Percentiles rank a stretch among this genome's conserved stretches.
Conservation (phyloP, 2,329 filamentous ascomycete genomes). For the Falciphora oryzae region DNA sequence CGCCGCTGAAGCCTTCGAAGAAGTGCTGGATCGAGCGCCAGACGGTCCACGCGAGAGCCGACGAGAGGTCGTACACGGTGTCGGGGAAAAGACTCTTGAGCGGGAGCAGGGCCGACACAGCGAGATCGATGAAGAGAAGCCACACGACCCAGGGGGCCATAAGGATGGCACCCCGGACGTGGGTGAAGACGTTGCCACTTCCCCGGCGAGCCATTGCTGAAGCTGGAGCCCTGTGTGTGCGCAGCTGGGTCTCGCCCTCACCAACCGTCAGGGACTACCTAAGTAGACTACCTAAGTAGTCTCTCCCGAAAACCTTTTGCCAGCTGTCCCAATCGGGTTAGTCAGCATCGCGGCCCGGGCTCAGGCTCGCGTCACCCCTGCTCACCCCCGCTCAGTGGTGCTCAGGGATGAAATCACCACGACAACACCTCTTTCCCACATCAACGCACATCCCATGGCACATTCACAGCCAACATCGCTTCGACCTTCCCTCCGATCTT, state of each 20-base stretch:
- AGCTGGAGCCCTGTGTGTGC: background rate
- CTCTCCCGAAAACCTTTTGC: too few relatives aligned
- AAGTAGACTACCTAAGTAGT: too few relatives aligned
- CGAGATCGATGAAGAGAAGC: constrained; percentile 45
- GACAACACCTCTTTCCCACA: too few relatives aligned
- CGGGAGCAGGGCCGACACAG: constrained; percentile 43
- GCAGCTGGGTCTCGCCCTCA: background rate
- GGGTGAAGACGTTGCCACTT: constrained; percentile 22
- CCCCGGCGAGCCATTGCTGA: constrained; percentile 2
- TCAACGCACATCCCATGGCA: too few relatives aligned
- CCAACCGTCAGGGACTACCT: background rate
- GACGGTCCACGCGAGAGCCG: constrained; percentile 45
- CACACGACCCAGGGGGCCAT: constrained; percentile 47
- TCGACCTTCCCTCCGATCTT: too few relatives aligned
- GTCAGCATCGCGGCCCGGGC: too few relatives aligned
- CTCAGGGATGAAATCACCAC: too few relatives aligned
- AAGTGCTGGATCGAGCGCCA: constrained; percentile 54
- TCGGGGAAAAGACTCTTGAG: constrained; percentile 41
- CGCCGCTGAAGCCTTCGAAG: constrained; percentile 49
- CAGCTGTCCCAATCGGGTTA: too few relatives aligned
- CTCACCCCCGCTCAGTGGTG: too few relatives aligned
- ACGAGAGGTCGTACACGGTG: constrained; percentile 48
- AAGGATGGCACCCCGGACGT: constrained; percentile 37
- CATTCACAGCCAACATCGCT: too few relatives aligned
- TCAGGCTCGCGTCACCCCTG: too few relatives aligned